Base-by-base conservation (phyloP, 768 basidiomycete species). In the Tylopilus felleus region DNA sequence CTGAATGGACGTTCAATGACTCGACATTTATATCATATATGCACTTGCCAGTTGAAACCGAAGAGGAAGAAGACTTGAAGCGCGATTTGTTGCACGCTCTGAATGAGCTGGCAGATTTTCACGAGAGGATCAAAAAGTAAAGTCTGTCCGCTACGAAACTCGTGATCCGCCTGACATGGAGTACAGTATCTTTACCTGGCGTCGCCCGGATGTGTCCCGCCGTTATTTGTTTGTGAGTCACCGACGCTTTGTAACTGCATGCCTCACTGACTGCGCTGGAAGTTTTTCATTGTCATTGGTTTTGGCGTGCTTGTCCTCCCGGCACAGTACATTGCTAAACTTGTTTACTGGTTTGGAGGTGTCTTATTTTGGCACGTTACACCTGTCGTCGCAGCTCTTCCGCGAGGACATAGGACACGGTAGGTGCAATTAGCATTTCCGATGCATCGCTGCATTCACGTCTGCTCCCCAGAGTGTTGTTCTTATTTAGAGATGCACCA, bases 101-200 rank as follows among this genome's bases (percentile, higher is more conserved):
- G 46, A 73, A 76, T 41, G 76, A 79, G 38, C 61, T 84, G 31
- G 79, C 80, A 9, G 85, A 88, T 62, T 52, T 85, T 10, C 81
- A 85, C 53, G 86, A 88, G 64, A 73, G 85, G 29, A 56, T 85
- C 25, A 80, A 78, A 68, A 88, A 86, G 86, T 86, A 59, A 27
- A 76, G 25, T 40, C 33, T 9, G 13, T 44, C 19, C 40, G 52
- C 40, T 14, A 41, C 21, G 25, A 51, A 31, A 12, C 19, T 47
- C 5, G 19, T 45, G 31, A 28, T 27, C 21, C 36, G 22, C 41
- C 55, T 59, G 47, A 62, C 27, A 23, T 44, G 28, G 23, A 28
- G 23, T 23, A 3, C 47, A 88, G 86, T 59, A 73, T 85, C n/a
- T 81, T 85, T 60, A 76, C 82, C n/a, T 87, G 86, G 86, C 77